These are phyloP conservation scores for Oryza officinalis DNA, from an alignment of 176 grass and related monocot genomes.

Conservation along the genomic window DNA sequence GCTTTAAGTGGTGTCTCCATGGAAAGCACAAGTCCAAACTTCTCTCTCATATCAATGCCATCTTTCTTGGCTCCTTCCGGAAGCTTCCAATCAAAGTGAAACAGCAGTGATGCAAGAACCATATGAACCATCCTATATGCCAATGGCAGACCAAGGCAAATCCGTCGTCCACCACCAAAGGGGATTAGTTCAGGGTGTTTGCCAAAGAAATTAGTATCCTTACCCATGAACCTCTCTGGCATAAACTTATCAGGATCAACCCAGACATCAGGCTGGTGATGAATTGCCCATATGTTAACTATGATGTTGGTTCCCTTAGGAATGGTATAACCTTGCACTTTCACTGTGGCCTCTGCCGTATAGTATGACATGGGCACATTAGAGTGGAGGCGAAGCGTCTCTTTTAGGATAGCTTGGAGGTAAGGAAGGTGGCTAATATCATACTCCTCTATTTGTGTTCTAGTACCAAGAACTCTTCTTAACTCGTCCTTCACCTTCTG, in stretches of 20 bases:
- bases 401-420: too few species aligned
- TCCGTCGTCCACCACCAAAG: constrained; percentile 41
- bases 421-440: too few species aligned
- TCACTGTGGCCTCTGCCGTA: too few species aligned
- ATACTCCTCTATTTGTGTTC: too few species aligned
- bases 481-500: too few species aligned
- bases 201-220: not conserved
- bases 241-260: too few species aligned
- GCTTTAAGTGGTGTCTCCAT: constrained; percentile 25
- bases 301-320: too few species aligned
- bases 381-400: too few species aligned
- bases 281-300: constrained; percentile 42
- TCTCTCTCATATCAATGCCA: not conserved
- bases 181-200: constrained; percentile 38
- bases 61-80: not conserved
- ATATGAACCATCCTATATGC: constrained; percentile 40
- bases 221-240: constrained; percentile 39
- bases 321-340: too few species aligned
- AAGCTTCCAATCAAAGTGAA: constrained; percentile 37
- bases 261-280: not conserved
- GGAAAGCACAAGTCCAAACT: constrained; percentile 31
- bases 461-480: too few species aligned
- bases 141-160: constrained; percentile 20
- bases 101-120: constrained; percentile 41
- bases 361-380: too few species aligned